Evolutionary conservation across 352 stramenopile genomes (phyloP).

Genomic region (Phytopythium ostracodes): DNA sequence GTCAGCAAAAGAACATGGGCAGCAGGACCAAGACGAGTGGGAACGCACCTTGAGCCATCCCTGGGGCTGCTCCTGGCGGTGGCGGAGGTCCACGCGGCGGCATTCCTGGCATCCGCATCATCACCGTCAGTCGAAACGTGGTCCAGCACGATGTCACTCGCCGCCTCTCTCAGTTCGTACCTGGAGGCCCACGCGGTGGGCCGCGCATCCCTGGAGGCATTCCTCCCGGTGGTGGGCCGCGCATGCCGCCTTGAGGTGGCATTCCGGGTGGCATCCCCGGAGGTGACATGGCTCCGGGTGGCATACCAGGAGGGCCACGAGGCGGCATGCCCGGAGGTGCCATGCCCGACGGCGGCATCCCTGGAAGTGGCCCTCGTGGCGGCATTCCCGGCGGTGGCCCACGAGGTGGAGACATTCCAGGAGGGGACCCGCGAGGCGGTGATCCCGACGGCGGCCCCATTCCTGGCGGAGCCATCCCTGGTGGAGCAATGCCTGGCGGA

Average conservation of each 20-base stretch:
- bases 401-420: slow-evolving; percentile 6
- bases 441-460: slow-evolving; percentile 15
- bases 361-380: slow-evolving; percentile 12
- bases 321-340: slow-evolving; percentile 17
- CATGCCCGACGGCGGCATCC: slow-evolving; percentile 10
- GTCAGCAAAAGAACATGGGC: too few relatives aligned
- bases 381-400: slow-evolving; percentile 19
- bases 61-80: slow-evolving; percentile 12
- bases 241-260: neutral
- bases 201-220: slow-evolving; percentile 8
- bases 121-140: neutral
- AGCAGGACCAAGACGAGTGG: too few relatives aligned
- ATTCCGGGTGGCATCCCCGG: slow-evolving; percentile 4
- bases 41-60: slow-evolving; percentile 2
- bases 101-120: neutral
- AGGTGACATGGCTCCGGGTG: slow-evolving; percentile 11
- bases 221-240: too few relatives aligned
- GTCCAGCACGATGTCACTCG: neutral
- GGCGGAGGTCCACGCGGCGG: slow-evolving; percentile 11
- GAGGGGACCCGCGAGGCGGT: slow-evolving; percentile 7
- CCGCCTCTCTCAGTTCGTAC: slow-evolving; percentile 7
- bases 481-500: slow-evolving; percentile 5
- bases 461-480: slow-evolving; percentile 8
- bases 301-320: slow-evolving; percentile 8
- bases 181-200: slow-evolving; percentile 14